Percentiles rank a stretch among this genome's conserved stretches.
These are phyloP conservation scores for Lepidium africanum DNA, from an alignment of 345 rosid genomes.

Conservation along the genomic window DNA sequence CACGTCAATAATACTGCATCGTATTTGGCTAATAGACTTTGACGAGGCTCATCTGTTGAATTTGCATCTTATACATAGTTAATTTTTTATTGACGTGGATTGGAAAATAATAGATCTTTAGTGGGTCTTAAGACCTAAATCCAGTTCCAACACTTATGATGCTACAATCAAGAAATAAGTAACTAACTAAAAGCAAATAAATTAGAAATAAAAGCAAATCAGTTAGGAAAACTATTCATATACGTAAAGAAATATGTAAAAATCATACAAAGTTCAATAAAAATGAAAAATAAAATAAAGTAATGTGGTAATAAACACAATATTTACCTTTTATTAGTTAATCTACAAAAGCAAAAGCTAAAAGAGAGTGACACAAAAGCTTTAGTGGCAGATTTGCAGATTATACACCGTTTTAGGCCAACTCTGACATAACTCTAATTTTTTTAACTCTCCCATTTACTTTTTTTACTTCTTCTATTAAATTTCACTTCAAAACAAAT, in stretches of 20 bases:
- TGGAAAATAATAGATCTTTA: too few relatives aligned
- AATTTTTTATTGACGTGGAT: too few relatives aligned
- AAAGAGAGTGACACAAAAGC: conserved; percentile 27
- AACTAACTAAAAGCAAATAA: too few relatives aligned
- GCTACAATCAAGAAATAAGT: too few relatives aligned
- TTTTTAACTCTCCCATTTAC: conserved; percentile 18
- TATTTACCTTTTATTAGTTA: conserved; percentile 28
- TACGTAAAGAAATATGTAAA: background rate
- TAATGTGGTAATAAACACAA: conserved; percentile 27
- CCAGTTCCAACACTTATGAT: too few relatives aligned
- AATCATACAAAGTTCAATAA: background rate
- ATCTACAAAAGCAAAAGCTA: conserved; percentile 24
- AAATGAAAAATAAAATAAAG: background rate
- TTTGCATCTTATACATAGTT: too few relatives aligned
- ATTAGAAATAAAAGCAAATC: too few relatives aligned
- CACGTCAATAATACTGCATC: too few relatives aligned
- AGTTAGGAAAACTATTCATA: too few relatives aligned
- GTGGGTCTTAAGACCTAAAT: too few relatives aligned
- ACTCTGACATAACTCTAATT: conserved; percentile 23
- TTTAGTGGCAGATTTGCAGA: conserved; percentile 27
- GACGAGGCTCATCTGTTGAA: too few relatives aligned
- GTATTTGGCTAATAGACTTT: too few relatives aligned
- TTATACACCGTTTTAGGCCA: conserved; percentile 32
- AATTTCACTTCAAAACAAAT: background rate
- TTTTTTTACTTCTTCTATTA: background rate